Conservation (phyloP, 2,329 filamentous ascomycete genomes). For the Trichoderma breve region DNA sequence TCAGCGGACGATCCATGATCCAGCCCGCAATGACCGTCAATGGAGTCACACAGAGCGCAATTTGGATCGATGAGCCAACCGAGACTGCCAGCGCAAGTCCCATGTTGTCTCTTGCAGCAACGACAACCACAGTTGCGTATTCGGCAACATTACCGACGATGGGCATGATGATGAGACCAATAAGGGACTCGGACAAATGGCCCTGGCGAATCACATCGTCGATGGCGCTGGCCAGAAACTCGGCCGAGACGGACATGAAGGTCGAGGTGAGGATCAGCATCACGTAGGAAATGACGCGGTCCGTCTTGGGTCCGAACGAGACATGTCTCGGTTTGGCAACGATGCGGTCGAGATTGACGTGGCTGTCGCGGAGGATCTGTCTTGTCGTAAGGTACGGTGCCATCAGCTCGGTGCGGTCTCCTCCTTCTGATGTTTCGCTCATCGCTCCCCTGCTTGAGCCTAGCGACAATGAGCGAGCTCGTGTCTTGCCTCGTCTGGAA, state of each 20-base stretch:
- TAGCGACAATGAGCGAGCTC: slow-evolving; percentile 30
- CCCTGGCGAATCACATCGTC: slow-evolving; percentile 50
- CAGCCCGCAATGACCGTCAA: slow-evolving; percentile 60
- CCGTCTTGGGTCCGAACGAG: slow-evolving; percentile 20
- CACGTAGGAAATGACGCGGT: slow-evolving; percentile 43
- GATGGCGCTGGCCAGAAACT: slow-evolving; percentile 60
- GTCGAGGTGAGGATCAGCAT: slow-evolving; percentile 53
- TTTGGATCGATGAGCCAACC: slow-evolving; percentile 60
- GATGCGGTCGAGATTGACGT: slow-evolving; percentile 17
- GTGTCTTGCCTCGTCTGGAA: slow-evolving; percentile 22
- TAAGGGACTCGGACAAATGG: slow-evolving; percentile 55
- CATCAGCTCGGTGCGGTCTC: slow-evolving; percentile 19
- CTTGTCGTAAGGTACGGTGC: slow-evolving; percentile 25
- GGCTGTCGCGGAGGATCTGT: slow-evolving; percentile 22
- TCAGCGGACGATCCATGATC: slow-evolving; percentile 54
- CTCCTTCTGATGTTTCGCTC: slow-evolving; percentile 26
- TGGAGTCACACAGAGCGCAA: slow-evolving; percentile 60
- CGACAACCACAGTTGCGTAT: slow-evolving; percentile 60
- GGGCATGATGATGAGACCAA: slow-evolving; percentile 61
- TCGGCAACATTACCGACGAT: slow-evolving; percentile 63
- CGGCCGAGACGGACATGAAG: slow-evolving; percentile 58
- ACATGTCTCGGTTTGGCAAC: background rate
- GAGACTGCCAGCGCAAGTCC: slow-evolving; percentile 61
- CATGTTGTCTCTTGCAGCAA: slow-evolving; percentile 59
- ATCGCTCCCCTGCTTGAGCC: slow-evolving; percentile 25